These are phyloP conservation scores for Jamesozyma piceae DNA, from an alignment of 805 yeast genomes.

Conservation along the genomic window DNA sequence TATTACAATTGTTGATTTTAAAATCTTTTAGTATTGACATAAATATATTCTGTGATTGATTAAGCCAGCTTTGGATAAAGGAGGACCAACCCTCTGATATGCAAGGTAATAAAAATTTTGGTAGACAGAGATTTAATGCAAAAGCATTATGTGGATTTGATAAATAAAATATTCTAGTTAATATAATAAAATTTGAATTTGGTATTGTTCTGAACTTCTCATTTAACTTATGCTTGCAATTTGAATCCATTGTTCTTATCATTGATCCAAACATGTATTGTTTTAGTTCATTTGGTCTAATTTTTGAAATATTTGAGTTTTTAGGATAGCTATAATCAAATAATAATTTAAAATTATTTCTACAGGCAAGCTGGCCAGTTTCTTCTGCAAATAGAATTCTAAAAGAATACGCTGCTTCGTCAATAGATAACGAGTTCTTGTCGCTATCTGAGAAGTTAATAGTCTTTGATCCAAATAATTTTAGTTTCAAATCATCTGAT, in stretches of 20 bases:
- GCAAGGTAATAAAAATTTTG: constrained; percentile 19
- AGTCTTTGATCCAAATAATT: constrained; percentile 22
- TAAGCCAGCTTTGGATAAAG: constrained; percentile 23
- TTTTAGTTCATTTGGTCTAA: constrained; percentile 28
- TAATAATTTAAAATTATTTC: constrained; percentile 28
- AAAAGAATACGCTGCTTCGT: constrained; percentile 15
- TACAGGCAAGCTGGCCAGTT: constrained; percentile 30
- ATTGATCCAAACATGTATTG: constrained; percentile 36
- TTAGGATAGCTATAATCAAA: constrained; percentile 28
- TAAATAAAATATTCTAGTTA: constrained; percentile 29
- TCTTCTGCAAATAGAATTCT: constrained; percentile 32
- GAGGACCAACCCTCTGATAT: constrained; percentile 29
- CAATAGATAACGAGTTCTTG: neutral
- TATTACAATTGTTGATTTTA: constrained; percentile 1
- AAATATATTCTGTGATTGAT: constrained; percentile 19
- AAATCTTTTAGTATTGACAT: neutral
- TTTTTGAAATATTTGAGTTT: constrained; percentile 18
- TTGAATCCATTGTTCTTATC: constrained; percentile 23
- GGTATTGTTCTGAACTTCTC: constrained; percentile 26
- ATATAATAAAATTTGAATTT: constrained; percentile 25
- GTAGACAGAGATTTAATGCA: constrained; percentile 30
- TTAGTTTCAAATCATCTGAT: constrained; percentile 22
- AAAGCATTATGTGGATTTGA: constrained; percentile 18
- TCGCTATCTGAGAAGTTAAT: neutral
- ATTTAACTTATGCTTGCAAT: constrained; percentile 9